These are phyloP conservation scores for Colletotrichum neosansevieriae DNA, from an alignment of 2,329 filamentous ascomycete species.

Conservation along the genomic window DNA sequence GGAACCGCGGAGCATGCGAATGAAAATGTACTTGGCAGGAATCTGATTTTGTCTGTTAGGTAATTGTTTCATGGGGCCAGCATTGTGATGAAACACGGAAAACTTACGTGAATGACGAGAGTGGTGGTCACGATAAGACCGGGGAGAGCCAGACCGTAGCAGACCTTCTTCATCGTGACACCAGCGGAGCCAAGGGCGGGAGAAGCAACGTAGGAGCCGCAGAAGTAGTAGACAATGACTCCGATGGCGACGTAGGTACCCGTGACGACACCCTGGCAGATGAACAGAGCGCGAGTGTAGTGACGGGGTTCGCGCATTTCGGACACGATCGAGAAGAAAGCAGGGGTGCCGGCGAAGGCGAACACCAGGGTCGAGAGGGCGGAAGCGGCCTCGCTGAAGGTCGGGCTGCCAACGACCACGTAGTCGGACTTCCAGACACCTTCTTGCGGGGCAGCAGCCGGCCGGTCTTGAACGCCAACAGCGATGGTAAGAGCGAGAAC, in stretches of 20 bases:
- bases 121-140: constrained; percentile 47
- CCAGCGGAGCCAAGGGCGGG: constrained; percentile 62
- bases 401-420: constrained; percentile 69
- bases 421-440: constrained; percentile 46
- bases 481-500: constrained; percentile 48
- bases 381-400: constrained; percentile 60
- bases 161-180: constrained; percentile 54
- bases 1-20: constrained; percentile 45
- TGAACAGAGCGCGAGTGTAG: constrained; percentile 47
- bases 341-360: constrained; percentile 52
- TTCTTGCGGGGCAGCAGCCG: constrained; percentile 43
- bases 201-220: constrained; percentile 59
- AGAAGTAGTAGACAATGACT: constrained; percentile 59
- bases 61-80: too few species aligned
- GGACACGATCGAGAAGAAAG: constrained; percentile 50
- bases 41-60: constrained; percentile 24
- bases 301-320: constrained; percentile 50
- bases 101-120: constrained; percentile 47
- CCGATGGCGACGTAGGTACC: constrained; percentile 50
- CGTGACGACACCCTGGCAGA: constrained; percentile 47
- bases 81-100: accelerated
- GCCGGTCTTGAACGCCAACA: constrained; percentile 47
- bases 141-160: constrained; percentile 55
- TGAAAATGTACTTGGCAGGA: constrained; percentile 46
- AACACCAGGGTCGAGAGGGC: constrained; percentile 52